Evolutionary conservation across 2,329 filamentous ascomycete species (phyloP), one percentile per base, ranked within the genome.

Genomic region (Aphanocladium album): DNA sequence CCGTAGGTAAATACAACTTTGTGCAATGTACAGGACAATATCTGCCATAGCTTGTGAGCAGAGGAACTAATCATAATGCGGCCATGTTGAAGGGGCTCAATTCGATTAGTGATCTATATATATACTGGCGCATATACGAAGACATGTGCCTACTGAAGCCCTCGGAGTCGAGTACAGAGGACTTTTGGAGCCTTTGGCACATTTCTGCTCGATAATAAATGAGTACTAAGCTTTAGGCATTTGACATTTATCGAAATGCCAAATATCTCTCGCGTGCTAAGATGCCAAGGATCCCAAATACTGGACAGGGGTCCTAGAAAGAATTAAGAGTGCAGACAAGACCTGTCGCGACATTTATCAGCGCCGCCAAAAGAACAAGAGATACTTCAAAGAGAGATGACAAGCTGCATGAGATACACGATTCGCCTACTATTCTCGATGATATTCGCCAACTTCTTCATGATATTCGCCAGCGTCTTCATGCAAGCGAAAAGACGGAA

Each of bases 51-150:
- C 62, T 68, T 35, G 41, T 66, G 33, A 58, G 62, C 12, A 66
- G 57, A 43, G 60, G 61, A n/a, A 60, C 52, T 2, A 41, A 46
- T 11, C 55, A 67, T 39, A 53, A 66, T 25, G 62, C 61, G 23
- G 57, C 60, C 1, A 69, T 69, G 67, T 39, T 69, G 5, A 52
- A 60, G 30, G 67, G 67, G 6, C 65, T 69, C 51, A 62, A 65
- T 30, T 54, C 35, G 11, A 64, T 67, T 41, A 41, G 58, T 46
- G 27, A 64, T 30, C n/a, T 66, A 11, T 62, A 67, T 45, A 53
- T 62, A 8, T 66, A 62, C 27, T 69, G 65, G 63, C 25, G 62
- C 25, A 62, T 66, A 45, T 65, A 47, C 19, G 66, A 68, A 52
- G 57, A 64, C 33, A 60, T 25, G 3, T 43, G 55, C 46, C 57